Evolutionary conservation across 2,329 filamentous ascomycete genomes (phyloP).

Genomic region (Colletotrichum sublineola): DNA sequence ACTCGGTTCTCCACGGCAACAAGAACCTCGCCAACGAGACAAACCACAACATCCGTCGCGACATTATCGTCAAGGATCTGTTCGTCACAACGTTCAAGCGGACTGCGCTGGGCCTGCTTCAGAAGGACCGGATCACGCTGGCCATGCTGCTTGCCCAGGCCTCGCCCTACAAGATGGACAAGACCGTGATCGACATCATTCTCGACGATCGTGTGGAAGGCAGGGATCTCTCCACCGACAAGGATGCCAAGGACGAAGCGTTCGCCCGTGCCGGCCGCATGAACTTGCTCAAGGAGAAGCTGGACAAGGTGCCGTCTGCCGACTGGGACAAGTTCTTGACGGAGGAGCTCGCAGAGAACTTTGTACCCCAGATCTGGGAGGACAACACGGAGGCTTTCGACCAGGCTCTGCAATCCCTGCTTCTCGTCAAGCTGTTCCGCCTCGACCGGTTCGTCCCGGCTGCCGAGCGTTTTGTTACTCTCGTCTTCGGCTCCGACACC

Average conservation of each 20-base stretch:
- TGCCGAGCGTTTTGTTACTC: conserved; percentile 88
- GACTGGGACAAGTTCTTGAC: conserved; percentile 86
- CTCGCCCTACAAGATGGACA: conserved; percentile 96
- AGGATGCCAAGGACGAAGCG: conserved; percentile 74
- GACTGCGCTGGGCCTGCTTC: conserved; percentile 91
- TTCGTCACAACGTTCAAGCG: conserved; percentile 93
- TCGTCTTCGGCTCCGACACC: conserved; percentile 86
- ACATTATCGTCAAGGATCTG: conserved; percentile 90
- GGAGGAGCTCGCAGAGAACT: conserved; percentile 89
- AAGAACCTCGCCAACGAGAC: conserved; percentile 77
- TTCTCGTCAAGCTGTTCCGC: conserved; percentile 94
- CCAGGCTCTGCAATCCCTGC: conserved; percentile 82
- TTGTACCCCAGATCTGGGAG: conserved; percentile 83
- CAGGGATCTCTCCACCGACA: conserved; percentile 80
- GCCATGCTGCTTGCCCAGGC: conserved; percentile 96
- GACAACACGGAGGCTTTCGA: conserved; percentile 75
- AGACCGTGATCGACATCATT: conserved; percentile 86
- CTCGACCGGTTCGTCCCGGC: conserved; percentile 95
- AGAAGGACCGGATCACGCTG: conserved; percentile 93
- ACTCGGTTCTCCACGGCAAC: conserved; percentile 87
- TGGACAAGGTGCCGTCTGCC: conserved; percentile 71
- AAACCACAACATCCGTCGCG: conserved; percentile 83
- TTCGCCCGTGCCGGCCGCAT: conserved; percentile 78
- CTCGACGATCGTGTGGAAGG: conserved; percentile 83
- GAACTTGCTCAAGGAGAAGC: conserved; percentile 77